Evolutionary conservation across 345 rosid genomes (phyloP).

Genomic region (Eucalyptus marginata): DNA sequence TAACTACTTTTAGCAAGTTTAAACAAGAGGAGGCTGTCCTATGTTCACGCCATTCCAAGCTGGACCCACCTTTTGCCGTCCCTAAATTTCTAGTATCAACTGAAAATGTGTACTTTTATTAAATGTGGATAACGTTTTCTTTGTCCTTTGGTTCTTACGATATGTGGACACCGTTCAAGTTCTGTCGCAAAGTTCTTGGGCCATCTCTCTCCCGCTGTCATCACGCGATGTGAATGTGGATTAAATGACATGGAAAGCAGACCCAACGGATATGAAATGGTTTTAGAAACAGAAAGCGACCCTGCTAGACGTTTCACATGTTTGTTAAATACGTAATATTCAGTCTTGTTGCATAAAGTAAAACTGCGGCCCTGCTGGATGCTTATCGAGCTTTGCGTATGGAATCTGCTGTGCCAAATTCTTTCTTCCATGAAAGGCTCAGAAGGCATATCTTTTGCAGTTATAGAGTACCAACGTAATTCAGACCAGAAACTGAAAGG

Average conservation of each 20-base stretch:
- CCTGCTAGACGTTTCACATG: not conserved
- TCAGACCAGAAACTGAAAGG: too few relatives aligned
- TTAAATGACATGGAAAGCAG: not conserved
- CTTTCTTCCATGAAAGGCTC: not conserved
- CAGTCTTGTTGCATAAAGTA: not conserved
- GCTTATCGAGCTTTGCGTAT: not conserved
- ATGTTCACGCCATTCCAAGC: not conserved
- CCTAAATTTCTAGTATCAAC: not conserved
- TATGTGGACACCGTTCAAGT: slow-evolving; percentile 89
- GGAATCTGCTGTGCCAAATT: not conserved
- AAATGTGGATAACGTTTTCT: not conserved
- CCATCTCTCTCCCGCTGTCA: slow-evolving; percentile 82
- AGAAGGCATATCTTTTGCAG: not conserved
- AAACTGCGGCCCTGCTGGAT: not conserved
- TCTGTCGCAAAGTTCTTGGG: slow-evolving; percentile 75
- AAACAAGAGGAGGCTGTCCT: not conserved
- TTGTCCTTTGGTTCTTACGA: not conserved
- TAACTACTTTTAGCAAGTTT: not conserved
- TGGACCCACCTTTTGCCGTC: not conserved
- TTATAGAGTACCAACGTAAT: too few relatives aligned
- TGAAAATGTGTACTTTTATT: not conserved
- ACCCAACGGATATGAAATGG: not conserved
- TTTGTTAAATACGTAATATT: not conserved
- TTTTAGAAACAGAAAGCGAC: not conserved
- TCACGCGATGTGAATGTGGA: slow-evolving; percentile 25